phyloP scores from a whole-genome alignment of 768 basidiomycete species.

The Antrodiella citrinella region DNA sequence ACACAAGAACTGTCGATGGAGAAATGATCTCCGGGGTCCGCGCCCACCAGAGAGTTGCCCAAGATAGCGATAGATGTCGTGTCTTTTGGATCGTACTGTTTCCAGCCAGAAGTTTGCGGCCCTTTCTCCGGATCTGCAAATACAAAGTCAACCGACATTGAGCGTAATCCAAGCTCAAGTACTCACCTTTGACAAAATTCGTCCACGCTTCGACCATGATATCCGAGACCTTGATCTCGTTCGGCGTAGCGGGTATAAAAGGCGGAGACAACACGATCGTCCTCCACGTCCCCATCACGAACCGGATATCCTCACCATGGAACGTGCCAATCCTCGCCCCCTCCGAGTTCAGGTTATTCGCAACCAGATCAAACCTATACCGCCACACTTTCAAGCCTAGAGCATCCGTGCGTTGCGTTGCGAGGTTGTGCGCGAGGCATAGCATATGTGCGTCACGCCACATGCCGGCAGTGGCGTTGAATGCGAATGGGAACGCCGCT shows the following conservation, averaged over 20 bases:
- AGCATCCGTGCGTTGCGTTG: conserved; percentile 13
- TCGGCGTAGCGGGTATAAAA: conserved; percentile 17
- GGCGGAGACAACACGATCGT: conserved; percentile 12
- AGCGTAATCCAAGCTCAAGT: neutral
- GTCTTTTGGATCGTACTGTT: conserved; percentile 16
- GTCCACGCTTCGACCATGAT: conserved; percentile 23
- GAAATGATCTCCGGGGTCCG: conserved; percentile 15
- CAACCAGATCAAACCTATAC: conserved; percentile 19
- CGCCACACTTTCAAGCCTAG: conserved; percentile 20
- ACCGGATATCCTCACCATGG: conserved; percentile 20
- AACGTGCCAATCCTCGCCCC: conserved; percentile 17
- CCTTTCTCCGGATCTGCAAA: conserved; percentile 15
- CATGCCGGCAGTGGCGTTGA: conserved; percentile 19
- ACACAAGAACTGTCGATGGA: conserved; percentile 13
- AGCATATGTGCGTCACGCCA: conserved; percentile 22
- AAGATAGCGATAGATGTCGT: conserved; percentile 15
- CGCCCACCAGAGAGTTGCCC: conserved; percentile 16
- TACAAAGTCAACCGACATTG: neutral
- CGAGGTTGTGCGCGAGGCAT: conserved; percentile 18
- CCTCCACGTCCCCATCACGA: conserved; percentile 18
- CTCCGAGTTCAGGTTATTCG: conserved; percentile 17
- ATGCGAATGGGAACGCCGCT: conserved; percentile 11
- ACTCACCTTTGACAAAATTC: conserved; percentile 21
- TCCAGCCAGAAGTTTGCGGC: conserved; percentile 17
- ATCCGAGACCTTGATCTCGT: conserved; percentile 17